phyloP scores from a whole-genome alignment of 2,329 filamentous ascomycete species.

The Verticillium nonalfalfae region DNA sequence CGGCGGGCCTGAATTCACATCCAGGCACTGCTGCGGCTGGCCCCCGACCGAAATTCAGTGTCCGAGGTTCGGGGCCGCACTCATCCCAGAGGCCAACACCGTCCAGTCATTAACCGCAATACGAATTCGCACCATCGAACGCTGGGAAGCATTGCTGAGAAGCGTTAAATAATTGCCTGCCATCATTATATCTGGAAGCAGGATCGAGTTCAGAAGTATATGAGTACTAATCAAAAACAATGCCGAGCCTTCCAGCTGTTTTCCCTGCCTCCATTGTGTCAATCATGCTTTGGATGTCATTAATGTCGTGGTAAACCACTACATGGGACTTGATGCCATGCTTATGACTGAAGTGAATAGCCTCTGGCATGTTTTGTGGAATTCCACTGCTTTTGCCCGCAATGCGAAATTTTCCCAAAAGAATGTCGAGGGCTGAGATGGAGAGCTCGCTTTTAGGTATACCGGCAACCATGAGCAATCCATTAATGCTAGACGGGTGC shows the following conservation, averaged over 20 bases:
- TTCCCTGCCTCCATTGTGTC: constrained; percentile 28
- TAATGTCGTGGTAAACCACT: constrained; percentile 19
- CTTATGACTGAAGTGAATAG: constrained; percentile 33
- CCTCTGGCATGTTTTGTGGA: constrained; percentile 33
- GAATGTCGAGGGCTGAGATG: constrained; percentile 29
- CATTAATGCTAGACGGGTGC: constrained; percentile 15
- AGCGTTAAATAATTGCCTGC: no score
- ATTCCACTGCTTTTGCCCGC: constrained; percentile 34
- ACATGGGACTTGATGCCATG: constrained; percentile 32
- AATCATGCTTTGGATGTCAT: constrained; percentile 29
- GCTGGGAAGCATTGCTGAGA: no score
- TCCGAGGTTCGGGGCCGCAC: no score
- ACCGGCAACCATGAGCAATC: constrained; percentile 35
- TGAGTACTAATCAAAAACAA: constrained; percentile 20
- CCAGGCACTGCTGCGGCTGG: no score
- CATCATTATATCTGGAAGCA: no score
- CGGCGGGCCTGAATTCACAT: no score
- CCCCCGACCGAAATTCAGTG: no score
- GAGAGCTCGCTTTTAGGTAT: constrained; percentile 27
- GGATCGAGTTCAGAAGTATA: no score
- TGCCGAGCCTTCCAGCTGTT: constrained; percentile 25
- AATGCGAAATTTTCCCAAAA: constrained; percentile 28
- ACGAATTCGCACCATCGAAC: no score
- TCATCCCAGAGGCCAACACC: no score
- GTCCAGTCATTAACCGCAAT: no score